Base-by-base conservation (phyloP, 2,329 filamentous ascomycete species). In the Blumeriella jaapii region DNA sequence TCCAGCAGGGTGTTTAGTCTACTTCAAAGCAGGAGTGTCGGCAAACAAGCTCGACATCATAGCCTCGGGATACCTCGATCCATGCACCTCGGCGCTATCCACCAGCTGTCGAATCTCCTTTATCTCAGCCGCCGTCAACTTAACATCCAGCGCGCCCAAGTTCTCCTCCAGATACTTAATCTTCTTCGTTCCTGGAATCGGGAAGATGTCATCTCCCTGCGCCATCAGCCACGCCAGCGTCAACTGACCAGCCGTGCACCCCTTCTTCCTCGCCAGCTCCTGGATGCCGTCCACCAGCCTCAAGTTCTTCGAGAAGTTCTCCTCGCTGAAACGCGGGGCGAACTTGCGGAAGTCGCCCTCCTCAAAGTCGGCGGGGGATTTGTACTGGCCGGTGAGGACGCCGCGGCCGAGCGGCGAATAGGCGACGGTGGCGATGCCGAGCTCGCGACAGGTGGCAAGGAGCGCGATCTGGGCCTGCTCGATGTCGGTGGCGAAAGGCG, bases 211-310 rank as follows among this genome's bases (percentile, higher is more conserved):
- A 2, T 68, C 61, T 0, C 70, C 71, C 47, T 79, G 73, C 3
- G 65, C 65, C 44, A 76, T 47, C 37, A 81, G 46, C 74, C 76
- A 82, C 0, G 75, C 75, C 17, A 81, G 59, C 1, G 71, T 67
- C 19, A 82, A 51, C 50, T 82, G 68, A 1, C 62, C 63, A 0
- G 71, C 46, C 0, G 74, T 75, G 29, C 61, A 63, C 3, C 51
- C 63, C 55, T 80, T 78, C 41, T 57, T 60, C 26, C 62, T 56
- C 0, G 71, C 72, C 5, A 78, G 49, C 4, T 49, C 57, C 3
- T 56, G 52, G 37, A 79, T 61, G 12, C 54, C 53, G 19, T 69
- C 64, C 3, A 74, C 65, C 2, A 78, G 52, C 42, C 61, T 57
- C 8, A 75, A 40, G 43, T 78, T 78, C 52, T 69, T 68, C 1